Evolutionary conservation across 768 basidiomycete genomes (phyloP), one percentile per base, ranked within the genome.

Genomic region (Russula griseocarnosa): DNA sequence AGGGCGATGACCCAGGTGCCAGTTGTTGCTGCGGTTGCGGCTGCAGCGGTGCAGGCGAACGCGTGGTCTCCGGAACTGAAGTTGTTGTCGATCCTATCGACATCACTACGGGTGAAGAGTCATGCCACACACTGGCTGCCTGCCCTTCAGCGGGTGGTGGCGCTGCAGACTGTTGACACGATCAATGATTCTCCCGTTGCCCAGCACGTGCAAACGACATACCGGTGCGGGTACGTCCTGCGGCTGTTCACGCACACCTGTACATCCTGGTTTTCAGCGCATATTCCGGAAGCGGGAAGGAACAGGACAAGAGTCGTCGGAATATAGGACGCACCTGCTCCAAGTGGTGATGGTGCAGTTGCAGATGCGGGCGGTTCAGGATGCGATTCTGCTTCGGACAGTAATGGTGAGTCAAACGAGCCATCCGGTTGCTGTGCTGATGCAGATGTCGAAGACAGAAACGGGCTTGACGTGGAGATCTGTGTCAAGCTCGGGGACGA

Each of bases 401-500:
- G 71, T 68, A 84, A 83, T 60, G 90, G 89, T 14, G 90, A 90
- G 66, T 85, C 83, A 65, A 86, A 83, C 28, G 90, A 88, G 28
- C 83, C 85, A 40, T 83, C 79, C 62, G 83, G 81, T 5, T 79
- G 86, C 57, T 85, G 86, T 56, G 82, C 85, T 16, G 83, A 82
- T 53, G 72, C 76, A 54, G 82, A 82, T 36, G 89, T 87, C 28
- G 83, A 90, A 20, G 90, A 92, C 58, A 92, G 69, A 78, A 91
- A 86, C 0, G 90, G 90, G 67, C 90, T 93, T 61, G 88, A 87
- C 55, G 87, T 79, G 6, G 91, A 92, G 44, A 84, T 86, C 74
- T 92, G 90, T n/a, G 91, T 92, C 60, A 92, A 76, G 72, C 90
- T 93, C 32, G 91, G 90, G 10, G 91, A 92, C 0, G 88, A 84